Evolutionary conservation across 331 rosid species (phyloP).

Genomic region (Spiraea crenata): DNA sequence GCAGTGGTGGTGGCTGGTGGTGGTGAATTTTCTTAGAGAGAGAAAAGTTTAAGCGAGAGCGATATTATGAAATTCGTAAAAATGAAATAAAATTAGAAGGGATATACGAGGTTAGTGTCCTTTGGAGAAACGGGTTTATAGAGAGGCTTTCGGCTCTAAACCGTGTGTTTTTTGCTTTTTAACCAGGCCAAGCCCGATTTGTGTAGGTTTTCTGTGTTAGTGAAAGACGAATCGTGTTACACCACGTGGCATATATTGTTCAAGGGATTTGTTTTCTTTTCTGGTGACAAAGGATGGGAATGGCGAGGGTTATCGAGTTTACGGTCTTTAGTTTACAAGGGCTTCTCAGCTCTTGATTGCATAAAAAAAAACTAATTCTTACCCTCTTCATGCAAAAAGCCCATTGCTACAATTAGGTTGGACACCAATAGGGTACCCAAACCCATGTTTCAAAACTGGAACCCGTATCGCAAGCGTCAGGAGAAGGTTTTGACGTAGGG

Average conservation of each 20-base stretch:
- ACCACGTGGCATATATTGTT: not conserved
- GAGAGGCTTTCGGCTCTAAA: constrained; percentile 19
- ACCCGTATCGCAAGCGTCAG: too few species aligned
- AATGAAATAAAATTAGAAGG: constrained; percentile 7
- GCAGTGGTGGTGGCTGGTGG: constrained; percentile 12
- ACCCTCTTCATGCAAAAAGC: too few species aligned
- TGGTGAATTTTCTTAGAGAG: constrained; percentile 21
- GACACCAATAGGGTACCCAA: too few species aligned
- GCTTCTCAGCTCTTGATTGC: too few species aligned
- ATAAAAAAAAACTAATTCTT: too few species aligned
- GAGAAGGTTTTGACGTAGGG: too few species aligned
- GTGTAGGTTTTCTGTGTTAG: not conserved
- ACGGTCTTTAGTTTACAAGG: too few species aligned
- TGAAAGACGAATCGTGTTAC: not conserved
- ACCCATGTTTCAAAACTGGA: too few species aligned
- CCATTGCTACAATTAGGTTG: too few species aligned
- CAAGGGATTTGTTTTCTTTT: not conserved
- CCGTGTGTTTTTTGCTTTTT: not conserved
- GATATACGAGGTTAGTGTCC: constrained; percentile 19
- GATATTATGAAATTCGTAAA: not conserved
- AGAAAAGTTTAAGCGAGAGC: constrained; percentile 9
- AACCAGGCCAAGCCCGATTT: not conserved
- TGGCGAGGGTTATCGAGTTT: not conserved
- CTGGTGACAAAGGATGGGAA: not conserved
- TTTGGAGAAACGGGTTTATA: constrained; percentile 39